Base-by-base conservation (phyloP, 805 yeast species). In the Ogataea minuta region DNA sequence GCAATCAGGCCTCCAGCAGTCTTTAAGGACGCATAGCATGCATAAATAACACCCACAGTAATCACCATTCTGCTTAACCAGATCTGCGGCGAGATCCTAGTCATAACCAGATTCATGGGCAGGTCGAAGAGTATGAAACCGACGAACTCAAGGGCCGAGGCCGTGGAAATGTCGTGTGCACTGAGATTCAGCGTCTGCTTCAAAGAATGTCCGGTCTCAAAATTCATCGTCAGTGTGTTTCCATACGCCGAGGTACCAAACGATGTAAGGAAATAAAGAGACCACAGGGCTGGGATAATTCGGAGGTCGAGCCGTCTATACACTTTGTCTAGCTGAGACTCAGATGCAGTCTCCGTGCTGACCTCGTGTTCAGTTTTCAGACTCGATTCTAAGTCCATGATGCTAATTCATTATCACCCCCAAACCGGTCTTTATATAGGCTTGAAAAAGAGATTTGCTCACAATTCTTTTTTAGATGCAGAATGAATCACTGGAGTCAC, bases 101-200 rank as follows among this genome's bases (percentile, higher is more conserved):
- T 86, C 95, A 87, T 85, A 35, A 77, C 64, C 50, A 87, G 69
- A 61, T 87, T 87, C 90, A 85, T 85, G 23, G 96, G 96, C 24
- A 87, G 79, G 60, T 87, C 95, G 56, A 87, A 87, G 28, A 87
- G 66, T 49, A 87, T 85, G 59, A 76, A 85, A 4, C 90, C 95
- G 12, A 87, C 95, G 52, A 77, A 85, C 66, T 83, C 81, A 28
- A 87, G 68, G 0, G 95, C 93, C 14, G 84, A 78, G 2, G 95
- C 95, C 2, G 82, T 75, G 2, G 90, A 76, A 1, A 74, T 71
- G 46, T 84, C 76, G 38, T 81, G 77, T 2, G 79, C 14, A 1
- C 72, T 67, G 41, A 84, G 66, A 0, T 66, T 49, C 23, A 86
- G 68, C 7, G 74, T 57, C 45, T 71, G 77, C 1, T 53, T 52